Base-by-base conservation (phyloP, 2,329 filamentous ascomycete genomes). In the Acephala macrosclerotiorum region DNA sequence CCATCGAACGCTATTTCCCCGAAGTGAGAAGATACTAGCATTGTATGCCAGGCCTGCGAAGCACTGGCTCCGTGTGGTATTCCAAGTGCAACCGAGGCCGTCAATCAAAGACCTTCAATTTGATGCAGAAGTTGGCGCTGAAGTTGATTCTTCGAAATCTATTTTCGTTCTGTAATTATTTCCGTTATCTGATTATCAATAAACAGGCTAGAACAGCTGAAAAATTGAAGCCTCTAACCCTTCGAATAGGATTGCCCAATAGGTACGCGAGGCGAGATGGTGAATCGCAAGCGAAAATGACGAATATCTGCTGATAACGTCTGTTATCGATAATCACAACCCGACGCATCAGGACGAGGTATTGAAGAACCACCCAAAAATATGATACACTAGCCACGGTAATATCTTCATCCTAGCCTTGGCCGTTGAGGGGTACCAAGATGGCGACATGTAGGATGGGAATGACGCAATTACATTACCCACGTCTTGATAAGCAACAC, bases 401-500 rank as follows among this genome's bases (percentile, higher is more conserved):
- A 11, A 53, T 29, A 14, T 33, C 25, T 29, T 11, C 22, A 29
- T 38, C 55, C 55, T 57, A 57, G 55, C 11, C 33, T 57, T 57
- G 55, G n/a, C 35, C 55, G 29, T 20, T 36, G 55, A 57, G 55
- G 35, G 57, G 56, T 36, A 40, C 7, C 20, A n/a, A 38, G 64
- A 70, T 71, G 68, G 36, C 58, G 69, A 68, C 42, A 71, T 70
- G 66, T 64, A 64, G 69, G 69, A 60, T 57, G 42, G n/a, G 42
- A 26, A 70, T 71, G 61, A 58, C 68, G 68, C 22, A 57, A 68
- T n/a, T 38, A 29, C 29, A 29, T 55, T 14, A 18, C 22, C n/a
- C 16, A 47, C 53, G 53, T 42, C 53, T 66, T 57, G 60, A 57
- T 45, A 63, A 64, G 57, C 49, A 26, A 51, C 22, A 63, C 14